Evolutionary conservation across 1,284 basidiomycete genomes (phyloP), one percentile per base, ranked within the genome.

Genomic region (Cryptococcus sp.): DNA sequence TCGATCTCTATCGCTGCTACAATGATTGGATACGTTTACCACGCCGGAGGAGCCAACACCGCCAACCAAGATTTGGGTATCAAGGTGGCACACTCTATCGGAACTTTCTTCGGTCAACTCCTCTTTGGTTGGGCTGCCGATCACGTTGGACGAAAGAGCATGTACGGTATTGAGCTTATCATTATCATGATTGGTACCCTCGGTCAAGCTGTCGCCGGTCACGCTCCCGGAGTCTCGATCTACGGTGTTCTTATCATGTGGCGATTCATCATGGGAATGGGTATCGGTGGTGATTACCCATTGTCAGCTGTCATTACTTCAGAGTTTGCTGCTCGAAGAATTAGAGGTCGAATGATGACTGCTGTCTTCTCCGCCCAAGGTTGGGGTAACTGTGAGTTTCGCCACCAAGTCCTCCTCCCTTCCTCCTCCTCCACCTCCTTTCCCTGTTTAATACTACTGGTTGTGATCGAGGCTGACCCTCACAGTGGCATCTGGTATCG

Each of bases 21-120:
- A 1, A 90, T 90, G 87, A 76, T 91, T 46, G 86, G 86, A 14
- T 86, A 84, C 65, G 84, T 89, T 48, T 90, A 90, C 68, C 84
- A 84, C 56, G 55, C 61, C 57, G 59, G 75, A 59, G 65, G 74
- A 7, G 60, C 72, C 33, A 72, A 65, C 56, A 81, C 79, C 46
- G 58, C 78, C 38, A 82, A 84, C 64, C 85, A 89, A 68, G 82
- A 86, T 62, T 82, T 86, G 45, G 84, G 83, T 54, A 77, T 86
- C 72, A 88, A 88, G 71, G 82, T 86, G n/a, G 80, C 84, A 2
- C 83, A 79, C 46, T 79, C 79, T 32, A 65, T 79, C 60, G 79
- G 79, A 23, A 79, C 78, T n/a, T 72, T 80, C 56, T 64, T 75
- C 59, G 79, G 79, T 45, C 78, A 79, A 62, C 65, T 80, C 7